phyloP scores from a whole-genome alignment of 2,329 filamentous ascomycete genomes.

The Davidsoniella virescens region DNA sequence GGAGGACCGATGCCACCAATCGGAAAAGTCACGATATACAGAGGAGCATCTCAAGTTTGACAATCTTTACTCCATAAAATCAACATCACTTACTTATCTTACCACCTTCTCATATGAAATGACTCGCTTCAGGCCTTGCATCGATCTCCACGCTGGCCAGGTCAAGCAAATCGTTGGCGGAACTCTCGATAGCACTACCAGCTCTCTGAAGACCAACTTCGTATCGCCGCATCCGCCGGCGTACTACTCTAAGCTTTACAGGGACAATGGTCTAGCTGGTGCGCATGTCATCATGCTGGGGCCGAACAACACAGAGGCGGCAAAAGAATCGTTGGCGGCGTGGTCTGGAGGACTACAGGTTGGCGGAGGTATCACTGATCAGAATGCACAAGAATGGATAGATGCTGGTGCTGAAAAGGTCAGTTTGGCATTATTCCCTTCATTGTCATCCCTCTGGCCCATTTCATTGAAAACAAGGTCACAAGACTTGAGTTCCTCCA shows the following conservation, averaged over 20 bases:
- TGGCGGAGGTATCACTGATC: constrained; percentile 80
- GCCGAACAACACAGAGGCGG: constrained; percentile 67
- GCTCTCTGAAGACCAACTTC: constrained; percentile 74
- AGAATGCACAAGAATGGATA: constrained; percentile 76
- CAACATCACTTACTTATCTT: not conserved
- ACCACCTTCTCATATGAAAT: constrained; percentile 30
- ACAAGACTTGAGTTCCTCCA: too few species aligned
- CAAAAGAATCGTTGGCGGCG: constrained; percentile 54
- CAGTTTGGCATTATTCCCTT: constrained; percentile 13
- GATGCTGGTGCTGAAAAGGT: constrained; percentile 81
- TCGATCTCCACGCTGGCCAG: constrained; percentile 91
- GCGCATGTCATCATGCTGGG: constrained; percentile 96
- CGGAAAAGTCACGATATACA: too few species aligned
- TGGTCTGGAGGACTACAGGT: constrained; percentile 78
- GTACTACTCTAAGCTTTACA: constrained; percentile 72
- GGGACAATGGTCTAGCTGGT: constrained; percentile 53
- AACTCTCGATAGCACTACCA: constrained; percentile 55
- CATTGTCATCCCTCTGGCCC: too few species aligned
- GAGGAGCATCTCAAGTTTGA: not conserved
- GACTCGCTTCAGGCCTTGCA: constrained; percentile 91
- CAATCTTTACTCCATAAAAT: not conserved
- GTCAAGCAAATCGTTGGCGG: constrained; percentile 98
- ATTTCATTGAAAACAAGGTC: too few species aligned
- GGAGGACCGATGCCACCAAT: too few species aligned
- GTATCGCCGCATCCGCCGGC: constrained; percentile 69